Percentiles rank a stretch among this genome's conserved stretches.
These are phyloP conservation scores for Davidsoniella neocaledoniae DNA, from an alignment of 2,329 filamentous ascomycete species.

Conservation along the genomic window DNA sequence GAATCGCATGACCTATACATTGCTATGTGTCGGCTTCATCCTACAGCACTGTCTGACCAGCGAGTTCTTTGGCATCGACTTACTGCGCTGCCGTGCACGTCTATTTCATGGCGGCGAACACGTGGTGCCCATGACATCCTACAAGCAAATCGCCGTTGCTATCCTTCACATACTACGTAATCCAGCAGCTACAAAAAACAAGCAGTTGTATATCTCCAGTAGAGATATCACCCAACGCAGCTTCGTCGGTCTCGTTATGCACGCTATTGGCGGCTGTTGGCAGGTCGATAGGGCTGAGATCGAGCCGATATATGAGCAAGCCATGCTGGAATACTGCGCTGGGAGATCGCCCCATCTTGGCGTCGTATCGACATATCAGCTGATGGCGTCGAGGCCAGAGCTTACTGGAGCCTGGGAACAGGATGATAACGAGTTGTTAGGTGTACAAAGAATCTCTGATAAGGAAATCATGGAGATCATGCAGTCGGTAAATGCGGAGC, in stretches of 20 bases:
- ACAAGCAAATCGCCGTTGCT: not conserved
- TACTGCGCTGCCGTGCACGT: not conserved
- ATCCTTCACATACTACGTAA: not conserved
- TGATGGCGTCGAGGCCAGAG: not conserved
- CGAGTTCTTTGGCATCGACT: not conserved
- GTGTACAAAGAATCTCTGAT: not conserved
- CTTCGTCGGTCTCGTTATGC: not conserved
- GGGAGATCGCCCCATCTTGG: not conserved
- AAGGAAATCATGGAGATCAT: no score
- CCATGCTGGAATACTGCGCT: conserved; percentile 3
- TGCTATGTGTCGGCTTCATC: not conserved
- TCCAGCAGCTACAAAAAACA: not conserved
- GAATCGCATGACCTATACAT: conserved; percentile 1
- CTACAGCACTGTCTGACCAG: not conserved
- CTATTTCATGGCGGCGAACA: not conserved
- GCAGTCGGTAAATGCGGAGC: no score
- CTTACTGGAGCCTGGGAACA: not conserved
- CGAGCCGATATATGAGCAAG: not conserved
- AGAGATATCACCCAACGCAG: conserved; percentile 1
- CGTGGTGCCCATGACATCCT: not conserved
- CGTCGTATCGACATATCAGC: not conserved
- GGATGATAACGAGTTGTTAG: conserved; percentile 1
- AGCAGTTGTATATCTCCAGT: not conserved
- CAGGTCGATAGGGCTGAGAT: not conserved
- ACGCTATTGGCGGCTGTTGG: not conserved